A percentile compares a stretch with the other conserved stretches of the same genome.
Conservation (phyloP, 306 rosid species). For the Quercus ilex region DNA sequence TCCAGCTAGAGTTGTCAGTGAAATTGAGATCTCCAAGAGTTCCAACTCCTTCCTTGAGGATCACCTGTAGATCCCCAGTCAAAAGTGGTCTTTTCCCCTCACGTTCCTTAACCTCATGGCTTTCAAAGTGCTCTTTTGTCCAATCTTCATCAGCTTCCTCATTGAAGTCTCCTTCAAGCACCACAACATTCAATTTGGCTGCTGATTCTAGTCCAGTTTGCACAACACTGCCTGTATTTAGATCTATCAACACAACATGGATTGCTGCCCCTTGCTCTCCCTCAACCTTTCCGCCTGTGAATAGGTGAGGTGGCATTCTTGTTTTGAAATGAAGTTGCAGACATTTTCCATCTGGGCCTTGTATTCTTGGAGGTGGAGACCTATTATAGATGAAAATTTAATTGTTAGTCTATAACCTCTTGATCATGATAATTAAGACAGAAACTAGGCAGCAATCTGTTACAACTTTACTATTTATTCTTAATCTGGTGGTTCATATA, state of each 20-base stretch:
- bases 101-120: constrained; percentile 73
- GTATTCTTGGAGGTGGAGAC: constrained; percentile 51
- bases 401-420: neutral
- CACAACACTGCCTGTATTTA: constrained; percentile 46
- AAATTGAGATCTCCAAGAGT: constrained; percentile 74
- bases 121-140: constrained; percentile 60
- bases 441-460: neutral
- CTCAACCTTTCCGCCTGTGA: constrained; percentile 83
- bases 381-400: constrained; percentile 32
- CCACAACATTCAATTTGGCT: constrained; percentile 67
- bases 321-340: constrained; percentile 74
- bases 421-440: neutral
- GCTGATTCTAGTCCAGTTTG: constrained; percentile 64
- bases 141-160: constrained; percentile 62
- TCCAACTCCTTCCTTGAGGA: constrained; percentile 79
- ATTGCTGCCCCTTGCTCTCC: constrained; percentile 83
- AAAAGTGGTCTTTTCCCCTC: constrained; percentile 87
- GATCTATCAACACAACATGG: constrained; percentile 60
- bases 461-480: neutral
- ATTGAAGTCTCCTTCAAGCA: constrained; percentile 80
- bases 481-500: neutral
- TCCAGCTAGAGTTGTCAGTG: constrained; percentile 96
- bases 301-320: constrained; percentile 85
- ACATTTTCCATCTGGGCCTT: constrained; percentile 43
- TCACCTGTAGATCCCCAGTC: constrained; percentile 69